These are phyloP conservation scores for Diversispora eburnea DNA, from an alignment of 192 early-diverging fungal species.

Conservation along the genomic window DNA sequence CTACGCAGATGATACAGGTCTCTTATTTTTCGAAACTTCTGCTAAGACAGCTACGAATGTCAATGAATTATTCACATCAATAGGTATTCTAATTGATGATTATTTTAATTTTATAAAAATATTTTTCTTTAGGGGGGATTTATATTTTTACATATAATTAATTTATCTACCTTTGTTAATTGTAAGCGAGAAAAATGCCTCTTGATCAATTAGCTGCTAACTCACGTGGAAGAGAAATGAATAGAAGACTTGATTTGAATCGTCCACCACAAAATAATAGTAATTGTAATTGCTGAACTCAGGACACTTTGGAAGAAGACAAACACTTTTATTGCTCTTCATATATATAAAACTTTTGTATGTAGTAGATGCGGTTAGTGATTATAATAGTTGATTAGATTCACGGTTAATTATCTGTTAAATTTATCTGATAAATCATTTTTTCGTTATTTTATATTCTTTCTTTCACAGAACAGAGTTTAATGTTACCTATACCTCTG, in stretches of 20 bases:
- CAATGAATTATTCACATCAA: constrained; percentile 57
- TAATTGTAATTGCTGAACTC: not conserved
- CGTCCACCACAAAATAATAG: constrained; percentile 14
- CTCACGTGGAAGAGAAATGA: constrained; percentile 46
- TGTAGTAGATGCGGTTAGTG: too few relatives aligned
- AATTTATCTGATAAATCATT: too few relatives aligned
- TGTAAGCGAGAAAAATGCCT: constrained; percentile 64
- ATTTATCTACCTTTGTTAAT: not conserved
- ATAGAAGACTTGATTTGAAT: constrained; percentile 49
- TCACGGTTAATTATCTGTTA: too few relatives aligned
- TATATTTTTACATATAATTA: not conserved
- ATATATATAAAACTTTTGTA: too few relatives aligned
- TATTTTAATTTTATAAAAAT: not conserved
- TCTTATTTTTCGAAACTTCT: constrained; percentile 66
- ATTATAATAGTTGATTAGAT: too few relatives aligned
- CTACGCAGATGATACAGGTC: constrained; percentile 60
- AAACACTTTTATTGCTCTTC: too few relatives aligned
- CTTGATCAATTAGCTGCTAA: constrained; percentile 56
- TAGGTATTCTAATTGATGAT: constrained; percentile 40
- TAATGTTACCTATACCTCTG: too few relatives aligned
- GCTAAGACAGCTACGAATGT: constrained; percentile 65
- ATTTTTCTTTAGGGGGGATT: not conserved
- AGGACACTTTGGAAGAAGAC: not conserved
- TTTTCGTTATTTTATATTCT: too few relatives aligned
- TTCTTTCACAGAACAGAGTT: too few relatives aligned